phyloP scores from a whole-genome alignment of 495 filamentous ascomycete species.

The Opeltia flavorubescens region DNA sequence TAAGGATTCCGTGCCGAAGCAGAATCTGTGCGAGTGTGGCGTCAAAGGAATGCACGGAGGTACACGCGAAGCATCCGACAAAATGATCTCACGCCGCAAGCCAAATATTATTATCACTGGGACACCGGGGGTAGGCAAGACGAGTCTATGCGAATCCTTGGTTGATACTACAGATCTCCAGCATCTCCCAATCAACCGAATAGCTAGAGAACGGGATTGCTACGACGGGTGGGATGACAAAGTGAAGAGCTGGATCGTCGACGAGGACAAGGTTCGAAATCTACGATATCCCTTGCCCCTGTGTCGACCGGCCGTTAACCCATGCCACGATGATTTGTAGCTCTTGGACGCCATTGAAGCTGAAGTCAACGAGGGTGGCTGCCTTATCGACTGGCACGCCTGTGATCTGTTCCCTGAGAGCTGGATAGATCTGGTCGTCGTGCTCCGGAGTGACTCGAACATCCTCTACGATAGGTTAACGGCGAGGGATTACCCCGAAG shows the following conservation, averaged over 20 bases:
- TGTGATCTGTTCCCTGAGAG: constrained; percentile 89
- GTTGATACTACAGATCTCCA: constrained; percentile 59
- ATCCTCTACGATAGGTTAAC: constrained; percentile 75
- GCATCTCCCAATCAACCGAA: constrained; percentile 77
- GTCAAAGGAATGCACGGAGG: neutral
- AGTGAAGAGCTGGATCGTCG: constrained; percentile 78
- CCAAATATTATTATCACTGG: constrained; percentile 94
- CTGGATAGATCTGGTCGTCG: constrained; percentile 92
- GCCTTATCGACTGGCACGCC: constrained; percentile 95
- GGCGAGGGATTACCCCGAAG: constrained; percentile 59
- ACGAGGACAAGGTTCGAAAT: constrained; percentile 76
- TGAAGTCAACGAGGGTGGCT: constrained; percentile 64
- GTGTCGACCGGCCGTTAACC: constrained; percentile 10
- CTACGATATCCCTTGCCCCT: neutral
- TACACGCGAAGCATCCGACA: neutral
- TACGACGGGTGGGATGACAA: constrained; percentile 78
- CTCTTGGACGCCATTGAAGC: constrained; percentile 82
- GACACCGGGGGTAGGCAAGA: constrained; percentile 92
- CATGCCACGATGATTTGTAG: constrained; percentile 25
- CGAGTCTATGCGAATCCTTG: constrained; percentile 68
- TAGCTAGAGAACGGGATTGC: constrained; percentile 74
- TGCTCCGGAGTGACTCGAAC: constrained; percentile 65
- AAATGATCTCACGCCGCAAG: constrained; percentile 34
- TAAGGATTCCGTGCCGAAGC: too few species aligned
- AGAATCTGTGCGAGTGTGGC: neutral